phyloP scores from a whole-genome alignment of 2,329 filamentous ascomycete species.

The Thielaviopsis euricoi region DNA sequence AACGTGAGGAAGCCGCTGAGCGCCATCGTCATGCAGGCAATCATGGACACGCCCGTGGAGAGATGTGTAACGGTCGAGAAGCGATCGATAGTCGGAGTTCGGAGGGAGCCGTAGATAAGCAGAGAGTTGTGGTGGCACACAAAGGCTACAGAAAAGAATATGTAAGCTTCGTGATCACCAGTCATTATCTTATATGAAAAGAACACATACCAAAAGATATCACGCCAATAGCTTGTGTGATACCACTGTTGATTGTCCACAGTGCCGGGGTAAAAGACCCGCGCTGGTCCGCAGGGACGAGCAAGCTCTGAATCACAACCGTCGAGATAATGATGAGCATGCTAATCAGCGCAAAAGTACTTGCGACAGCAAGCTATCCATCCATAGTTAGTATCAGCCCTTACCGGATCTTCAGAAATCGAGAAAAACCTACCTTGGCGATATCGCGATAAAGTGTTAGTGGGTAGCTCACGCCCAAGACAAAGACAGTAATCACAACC shows the following conservation, averaged over 20 bases:
- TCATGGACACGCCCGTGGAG: constrained; percentile 74
- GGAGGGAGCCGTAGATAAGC: constrained; percentile 88
- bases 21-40: constrained; percentile 83
- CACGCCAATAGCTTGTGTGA: constrained; percentile 92
- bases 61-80: constrained; percentile 89
- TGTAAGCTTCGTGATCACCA: not conserved
- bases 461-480: constrained; percentile 74
- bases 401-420: not conserved
- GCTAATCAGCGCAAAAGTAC: constrained; percentile 77
- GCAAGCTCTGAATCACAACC: constrained; percentile 66
- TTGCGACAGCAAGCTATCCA: constrained; percentile 77
- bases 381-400: constrained; percentile 5
- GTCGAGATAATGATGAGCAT: constrained; percentile 84
- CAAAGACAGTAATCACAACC: constrained; percentile 76
- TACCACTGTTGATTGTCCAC: constrained; percentile 66
- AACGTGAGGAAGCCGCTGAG: constrained; percentile 84
- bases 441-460: constrained; percentile 92
- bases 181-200: not conserved
- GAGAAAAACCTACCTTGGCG: constrained; percentile 52
- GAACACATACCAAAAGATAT: constrained; percentile 75
- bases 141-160: constrained; percentile 29
- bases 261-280: constrained; percentile 55
- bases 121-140: constrained; percentile 87
- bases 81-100: constrained; percentile 86
- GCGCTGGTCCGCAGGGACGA: constrained; percentile 53